Conservation (phyloP, 2,329 filamentous ascomycete genomes). For the Botryotinia convoluta region DNA sequence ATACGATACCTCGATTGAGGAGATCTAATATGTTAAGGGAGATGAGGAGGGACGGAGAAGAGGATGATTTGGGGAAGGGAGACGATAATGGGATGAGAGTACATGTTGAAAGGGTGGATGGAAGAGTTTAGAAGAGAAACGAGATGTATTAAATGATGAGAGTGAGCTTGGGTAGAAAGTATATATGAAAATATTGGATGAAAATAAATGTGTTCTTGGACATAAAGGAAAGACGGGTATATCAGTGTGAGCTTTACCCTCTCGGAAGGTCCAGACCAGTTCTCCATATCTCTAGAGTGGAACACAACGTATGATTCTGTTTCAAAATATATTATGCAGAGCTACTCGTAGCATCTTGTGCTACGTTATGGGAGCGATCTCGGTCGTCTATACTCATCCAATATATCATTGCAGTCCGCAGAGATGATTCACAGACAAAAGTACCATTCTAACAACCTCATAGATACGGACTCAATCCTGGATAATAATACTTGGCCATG, state of each 20-base stretch:
- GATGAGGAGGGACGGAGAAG: neutral
- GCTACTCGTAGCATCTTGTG: no score
- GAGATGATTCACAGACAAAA: no score
- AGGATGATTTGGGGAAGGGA: neutral
- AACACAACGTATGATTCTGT: no score
- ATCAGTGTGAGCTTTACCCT: neutral
- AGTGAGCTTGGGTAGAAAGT: rapidly evolving
- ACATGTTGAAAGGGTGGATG: neutral
- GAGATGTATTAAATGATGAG: no score
- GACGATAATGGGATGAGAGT: neutral
- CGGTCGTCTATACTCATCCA: no score
- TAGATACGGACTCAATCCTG: neutral
- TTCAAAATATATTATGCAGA: no score
- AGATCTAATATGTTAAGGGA: slow-evolving; percentile 8
- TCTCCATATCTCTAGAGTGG: neutral
- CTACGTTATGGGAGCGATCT: no score
- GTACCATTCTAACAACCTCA: neutral
- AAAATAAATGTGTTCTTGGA: neutral
- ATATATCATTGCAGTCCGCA: no score
- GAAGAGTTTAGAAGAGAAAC: neutral
- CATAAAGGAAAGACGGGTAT: neutral
- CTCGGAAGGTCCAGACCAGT: neutral
- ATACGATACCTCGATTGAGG: slow-evolving; percentile 14
- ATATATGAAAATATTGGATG: neutral
- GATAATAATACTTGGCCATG: neutral